Conservation (phyloP, 2,329 filamentous ascomycete genomes). For the Colletotrichum sp. region DNA sequence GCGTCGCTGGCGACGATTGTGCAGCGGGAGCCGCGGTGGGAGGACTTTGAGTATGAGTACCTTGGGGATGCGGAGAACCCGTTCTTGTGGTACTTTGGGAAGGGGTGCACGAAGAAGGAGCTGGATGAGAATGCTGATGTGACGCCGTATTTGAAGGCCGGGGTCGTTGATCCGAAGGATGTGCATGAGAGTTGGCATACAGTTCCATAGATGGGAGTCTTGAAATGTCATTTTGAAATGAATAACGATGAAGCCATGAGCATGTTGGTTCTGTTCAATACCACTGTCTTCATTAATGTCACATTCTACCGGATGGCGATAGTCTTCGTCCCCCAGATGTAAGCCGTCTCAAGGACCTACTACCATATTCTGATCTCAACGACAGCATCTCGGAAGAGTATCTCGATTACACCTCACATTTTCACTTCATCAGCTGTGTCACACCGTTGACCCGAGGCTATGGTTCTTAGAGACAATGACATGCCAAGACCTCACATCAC, state of each 20-base stretch:
- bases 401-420: fast-evolving
- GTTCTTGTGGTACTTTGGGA: constrained; percentile 70
- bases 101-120: constrained; percentile 69
- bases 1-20: constrained; percentile 66
- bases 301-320: neutral
- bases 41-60: constrained; percentile 60
- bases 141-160: constrained; percentile 65
- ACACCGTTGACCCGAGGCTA: neutral
- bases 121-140: constrained; percentile 60
- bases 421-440: fast-evolving
- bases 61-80: constrained; percentile 49
- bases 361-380: neutral
- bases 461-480: neutral
- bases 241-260: neutral
- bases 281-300: neutral
- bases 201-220: constrained; percentile 29
- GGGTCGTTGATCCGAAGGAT: constrained; percentile 63
- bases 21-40: constrained; percentile 59
- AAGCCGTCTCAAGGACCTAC: fast-evolving
- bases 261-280: too few relatives aligned
- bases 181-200: constrained; percentile 75
- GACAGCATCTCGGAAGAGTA: fast-evolving
- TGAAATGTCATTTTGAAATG: neutral
- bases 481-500: neutral
- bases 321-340: neutral